A percentile compares a stretch with the other conserved stretches of the same genome.
phyloP scores from a whole-genome alignment of 2,329 filamentous ascomycete species.

The Fusarium tuaranense region DNA sequence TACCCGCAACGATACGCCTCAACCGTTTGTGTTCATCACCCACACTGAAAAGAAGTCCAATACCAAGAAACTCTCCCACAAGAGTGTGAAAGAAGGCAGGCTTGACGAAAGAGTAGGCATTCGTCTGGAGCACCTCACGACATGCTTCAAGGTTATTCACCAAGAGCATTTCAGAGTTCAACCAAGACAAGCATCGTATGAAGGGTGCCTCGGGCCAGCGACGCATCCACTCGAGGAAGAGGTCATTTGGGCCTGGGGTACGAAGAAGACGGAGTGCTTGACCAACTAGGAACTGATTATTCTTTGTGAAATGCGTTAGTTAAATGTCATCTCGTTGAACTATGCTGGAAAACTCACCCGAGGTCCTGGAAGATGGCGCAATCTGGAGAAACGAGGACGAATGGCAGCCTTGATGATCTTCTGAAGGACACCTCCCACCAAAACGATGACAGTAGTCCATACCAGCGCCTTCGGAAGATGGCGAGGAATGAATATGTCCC shows the following conservation, averaged over 20 bases:
- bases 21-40: constrained; percentile 27
- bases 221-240: constrained; percentile 24
- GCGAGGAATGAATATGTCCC: neutral
- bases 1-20: constrained; percentile 12
- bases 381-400: neutral
- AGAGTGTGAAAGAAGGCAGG: constrained; percentile 25
- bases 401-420: neutral
- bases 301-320: neutral
- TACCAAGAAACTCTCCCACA: constrained; percentile 25
- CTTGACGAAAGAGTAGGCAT: constrained; percentile 19
- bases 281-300: constrained; percentile 1
- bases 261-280: constrained; percentile 14
- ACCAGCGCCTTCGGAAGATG: neutral
- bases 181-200: constrained; percentile 19
- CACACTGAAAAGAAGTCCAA: constrained; percentile 20
- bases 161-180: constrained; percentile 20
- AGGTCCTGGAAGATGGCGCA: constrained; percentile 10
- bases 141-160: constrained; percentile 27
- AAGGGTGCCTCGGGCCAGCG: constrained; percentile 25
- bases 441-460: neutral
- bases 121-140: constrained; percentile 23
- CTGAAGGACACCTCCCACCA: neutral
- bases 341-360: neutral
- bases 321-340: neutral
- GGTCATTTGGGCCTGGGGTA: constrained; percentile 10